Percentiles rank a stretch among this genome's conserved stretches.
Evolutionary conservation across 257 asterid genomes (phyloP).

Genomic region (Paulownia fortunei): DNA sequence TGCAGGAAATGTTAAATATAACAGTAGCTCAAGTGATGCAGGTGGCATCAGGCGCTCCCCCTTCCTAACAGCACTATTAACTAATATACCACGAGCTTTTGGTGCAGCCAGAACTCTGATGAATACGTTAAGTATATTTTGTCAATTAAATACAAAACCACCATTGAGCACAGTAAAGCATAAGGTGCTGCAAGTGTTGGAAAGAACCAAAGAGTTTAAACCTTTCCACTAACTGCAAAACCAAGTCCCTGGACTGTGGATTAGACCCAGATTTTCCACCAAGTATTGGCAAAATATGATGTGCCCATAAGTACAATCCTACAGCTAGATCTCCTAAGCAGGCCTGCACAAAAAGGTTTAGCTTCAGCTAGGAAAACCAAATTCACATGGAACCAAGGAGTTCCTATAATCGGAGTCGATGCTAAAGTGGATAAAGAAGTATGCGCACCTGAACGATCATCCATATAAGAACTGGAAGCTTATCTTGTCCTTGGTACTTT

Average conservation of each 20-base stretch:
- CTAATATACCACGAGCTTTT: slow-evolving; percentile 70
- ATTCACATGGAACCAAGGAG: slow-evolving; percentile 2
- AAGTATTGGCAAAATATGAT: slow-evolving; percentile 66
- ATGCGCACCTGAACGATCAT: slow-evolving; percentile 70
- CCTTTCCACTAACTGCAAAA: slow-evolving; percentile 88
- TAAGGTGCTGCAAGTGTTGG: not conserved
- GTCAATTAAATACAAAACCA: not conserved
- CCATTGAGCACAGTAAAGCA: not conserved
- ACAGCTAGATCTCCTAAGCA: slow-evolving; percentile 78
- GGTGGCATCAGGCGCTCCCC: slow-evolving; percentile 87
- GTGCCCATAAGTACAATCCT: slow-evolving; percentile 80
- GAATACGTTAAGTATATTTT: slow-evolving; percentile 1
- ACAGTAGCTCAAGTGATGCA: slow-evolving; percentile 63
- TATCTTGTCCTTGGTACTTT: slow-evolving; percentile 85
- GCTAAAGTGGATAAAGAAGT: slow-evolving; percentile 5
- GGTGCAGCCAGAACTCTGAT: slow-evolving; percentile 74
- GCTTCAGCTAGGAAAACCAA: slow-evolving; percentile 28
- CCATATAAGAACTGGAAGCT: slow-evolving; percentile 71
- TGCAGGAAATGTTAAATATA: slow-evolving; percentile 70
- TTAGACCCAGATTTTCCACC: slow-evolving; percentile 82
- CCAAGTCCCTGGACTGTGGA: slow-evolving; percentile 74
- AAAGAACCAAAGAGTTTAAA: slow-evolving; percentile 27
- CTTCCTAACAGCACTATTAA: slow-evolving; percentile 71
- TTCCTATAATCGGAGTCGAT: not conserved
- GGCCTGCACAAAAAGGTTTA: slow-evolving; percentile 50